Evolutionary conservation across 306 rosid genomes (phyloP), one percentile per base, ranked within the genome.

Genomic region (Pterocarpus macrocarpus): DNA sequence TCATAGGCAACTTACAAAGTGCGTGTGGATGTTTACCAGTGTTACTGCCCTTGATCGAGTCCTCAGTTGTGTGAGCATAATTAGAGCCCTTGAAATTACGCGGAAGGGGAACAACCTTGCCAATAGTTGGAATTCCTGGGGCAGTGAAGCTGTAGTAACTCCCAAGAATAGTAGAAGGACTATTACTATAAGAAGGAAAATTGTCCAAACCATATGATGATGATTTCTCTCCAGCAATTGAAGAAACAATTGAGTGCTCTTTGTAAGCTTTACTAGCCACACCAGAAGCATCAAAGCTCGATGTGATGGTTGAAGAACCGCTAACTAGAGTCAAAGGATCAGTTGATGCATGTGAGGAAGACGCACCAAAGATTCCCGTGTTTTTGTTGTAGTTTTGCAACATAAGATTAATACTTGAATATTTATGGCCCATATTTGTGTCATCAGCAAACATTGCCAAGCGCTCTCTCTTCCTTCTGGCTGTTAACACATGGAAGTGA

Each of bases 401-500:
- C 16, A 32, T 61, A 7, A 52, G 45, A 43, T 59, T 45, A 11
- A 39, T 30, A 63, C 50, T 78, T 77, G 84, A 44, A 58, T 59
- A 2, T 2, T 38, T 77, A 8, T 39, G 34, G 41, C 10, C 39
- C 8, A 43, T 7, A 43, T 17, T 22, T 49, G 39, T 49, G 8
- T 78, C 76, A 16, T 38, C 41, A 3, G 73, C 84, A 50, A 59
- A 74, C 1, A 69, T 64, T 80, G 89, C 5, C 58, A 64, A 75
- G 1, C 82, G 63, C 57, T 88, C 92, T 66, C 90, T 66, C 73
- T 84, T 83, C 66, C 89, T 85, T 76, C 94, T 84, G 5, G 94
- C 90, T 85, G 83, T 88, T 72, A 90, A 69, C 2, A 90, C 89
- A 65, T 90, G 94, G 87, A 77, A 88, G 68, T 90, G 92, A 50